Percentiles rank a stretch among this genome's conserved stretches.
Conservation (phyloP, 805 yeast genomes). For the Yamadazyma akitaensis region DNA sequence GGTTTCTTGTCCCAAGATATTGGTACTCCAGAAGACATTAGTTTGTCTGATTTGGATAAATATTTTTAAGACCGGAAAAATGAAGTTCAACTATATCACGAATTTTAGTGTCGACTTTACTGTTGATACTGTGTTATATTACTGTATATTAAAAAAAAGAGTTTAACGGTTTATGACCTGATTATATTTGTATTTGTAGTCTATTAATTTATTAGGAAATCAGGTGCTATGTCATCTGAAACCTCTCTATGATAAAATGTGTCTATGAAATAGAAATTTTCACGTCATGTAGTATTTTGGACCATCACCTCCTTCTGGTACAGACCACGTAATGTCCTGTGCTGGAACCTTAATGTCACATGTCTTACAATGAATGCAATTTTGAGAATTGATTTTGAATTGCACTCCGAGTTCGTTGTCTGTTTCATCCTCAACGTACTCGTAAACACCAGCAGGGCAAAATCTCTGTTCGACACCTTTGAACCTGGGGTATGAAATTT, state of each 20-base stretch:
- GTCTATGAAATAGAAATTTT: neutral
- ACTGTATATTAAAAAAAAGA: slow-evolving; percentile 15
- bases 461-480: slow-evolving; percentile 88
- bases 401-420: slow-evolving; percentile 62
- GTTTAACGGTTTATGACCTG: slow-evolving; percentile 5
- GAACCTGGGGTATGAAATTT: slow-evolving; percentile 65
- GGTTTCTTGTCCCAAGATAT: slow-evolving; percentile 79
- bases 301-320: slow-evolving; percentile 99
- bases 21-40: slow-evolving; percentile 73
- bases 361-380: slow-evolving; percentile 97
- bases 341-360: slow-evolving; percentile 96
- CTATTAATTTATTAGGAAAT: neutral
- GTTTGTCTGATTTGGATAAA: slow-evolving; percentile 60
- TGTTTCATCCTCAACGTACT: slow-evolving; percentile 63
- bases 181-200: neutral
- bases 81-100: neutral
- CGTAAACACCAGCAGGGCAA: slow-evolving; percentile 99
- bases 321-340: slow-evolving; percentile 92
- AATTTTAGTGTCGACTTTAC: neutral
- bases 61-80: slow-evolving; percentile 11
- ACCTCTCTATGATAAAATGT: neutral
- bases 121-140: slow-evolving; percentile 12
- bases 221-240: neutral
- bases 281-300: slow-evolving; percentile 89
- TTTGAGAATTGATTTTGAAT: slow-evolving; percentile 93